Base-by-base conservation (phyloP, 805 yeast species). In the Grigorovia yakushimaensis region DNA sequence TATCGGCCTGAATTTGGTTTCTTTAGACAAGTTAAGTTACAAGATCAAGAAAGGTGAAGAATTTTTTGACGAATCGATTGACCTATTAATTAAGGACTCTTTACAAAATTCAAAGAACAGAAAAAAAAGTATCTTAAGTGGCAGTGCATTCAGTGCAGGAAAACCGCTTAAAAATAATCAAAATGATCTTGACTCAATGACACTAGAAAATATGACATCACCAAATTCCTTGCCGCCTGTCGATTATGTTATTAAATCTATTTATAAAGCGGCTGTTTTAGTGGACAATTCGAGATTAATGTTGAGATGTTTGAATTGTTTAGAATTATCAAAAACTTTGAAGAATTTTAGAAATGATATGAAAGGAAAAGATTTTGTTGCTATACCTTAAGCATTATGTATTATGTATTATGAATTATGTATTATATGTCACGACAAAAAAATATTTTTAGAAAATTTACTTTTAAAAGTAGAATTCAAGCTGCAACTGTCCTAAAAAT, bases 241-340 rank as follows among this genome's bases (percentile, higher is more conserved):
- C 13, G 81, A 77, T 47, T 64, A 68, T 40, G 68, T 78, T 4
- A 69, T 84, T 24, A 82, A 79, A 47, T 61, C 80, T 42, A 74
- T 84, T 41, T 78, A 76, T 55, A 86, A 83, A 52, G 67, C 77
- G 2, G 81, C 82, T 0, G 76, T 80, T 0, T 60, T 81, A 38
- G 78, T 78, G 0, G 76, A 80, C 49, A 91, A 84, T 56, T 70
- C 79, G 63, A 81, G 81, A 54, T 60, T 84, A 50, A 72, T 82
- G 73, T 52, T 64, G 1, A 56, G 68, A 42, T 61, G 66, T 42
- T 49, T 60, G 11, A 64, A 60, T 42, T 62, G 66, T 46, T 45
- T 65, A n/a, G 62, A 61, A 41, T 44, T 64, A 8, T 62, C 66
- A 2, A 60, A 55, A 46, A 45, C 48, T 7, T 46, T 61, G 39